Percentiles rank a stretch among this genome's conserved stretches.
phyloP scores from a whole-genome alignment of 768 basidiomycete species.

The Boletus rubroflammeus region DNA sequence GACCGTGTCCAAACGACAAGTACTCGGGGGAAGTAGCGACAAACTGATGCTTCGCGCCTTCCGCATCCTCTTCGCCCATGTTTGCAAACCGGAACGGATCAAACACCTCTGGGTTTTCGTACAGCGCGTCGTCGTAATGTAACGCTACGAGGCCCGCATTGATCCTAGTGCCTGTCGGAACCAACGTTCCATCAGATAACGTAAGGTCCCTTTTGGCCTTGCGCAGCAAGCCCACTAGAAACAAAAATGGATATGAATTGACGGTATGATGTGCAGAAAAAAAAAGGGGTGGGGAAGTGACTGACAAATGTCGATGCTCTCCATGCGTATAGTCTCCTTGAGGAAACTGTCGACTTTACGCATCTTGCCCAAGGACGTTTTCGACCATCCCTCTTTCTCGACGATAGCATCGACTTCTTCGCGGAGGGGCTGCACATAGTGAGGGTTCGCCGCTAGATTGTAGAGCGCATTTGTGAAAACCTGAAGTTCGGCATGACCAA shows the following conservation, averaged over 20 bases:
- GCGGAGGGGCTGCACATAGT: constrained; percentile 24
- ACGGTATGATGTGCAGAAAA: not conserved
- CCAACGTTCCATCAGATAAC: constrained; percentile 35
- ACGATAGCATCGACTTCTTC: constrained; percentile 32
- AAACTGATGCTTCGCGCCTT: constrained; percentile 33
- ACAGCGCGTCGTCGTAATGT: constrained; percentile 18
- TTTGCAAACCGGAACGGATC: constrained; percentile 47
- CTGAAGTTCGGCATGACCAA: not conserved
- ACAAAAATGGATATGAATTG: not conserved
- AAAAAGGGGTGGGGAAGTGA: not conserved
- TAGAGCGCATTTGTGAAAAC: not conserved
- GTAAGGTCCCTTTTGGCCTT: constrained; percentile 29
- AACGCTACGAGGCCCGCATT: not conserved
- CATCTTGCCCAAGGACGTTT: constrained; percentile 21
- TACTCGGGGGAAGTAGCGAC: constrained; percentile 31
- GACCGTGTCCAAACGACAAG: constrained; percentile 35
- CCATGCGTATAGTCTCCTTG: constrained; percentile 31
- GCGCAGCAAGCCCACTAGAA: constrained; percentile 29
- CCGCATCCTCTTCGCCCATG: constrained; percentile 32
- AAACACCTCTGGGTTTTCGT: constrained; percentile 35
- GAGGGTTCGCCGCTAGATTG: not conserved
- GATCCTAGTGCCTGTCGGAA: constrained; percentile 29
- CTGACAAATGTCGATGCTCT: constrained; percentile 16
- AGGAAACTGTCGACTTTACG: constrained; percentile 39
- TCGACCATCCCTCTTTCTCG: not conserved